Conservation (phyloP, 768 basidiomycete species). For the Podaxis pistillaris region DNA sequence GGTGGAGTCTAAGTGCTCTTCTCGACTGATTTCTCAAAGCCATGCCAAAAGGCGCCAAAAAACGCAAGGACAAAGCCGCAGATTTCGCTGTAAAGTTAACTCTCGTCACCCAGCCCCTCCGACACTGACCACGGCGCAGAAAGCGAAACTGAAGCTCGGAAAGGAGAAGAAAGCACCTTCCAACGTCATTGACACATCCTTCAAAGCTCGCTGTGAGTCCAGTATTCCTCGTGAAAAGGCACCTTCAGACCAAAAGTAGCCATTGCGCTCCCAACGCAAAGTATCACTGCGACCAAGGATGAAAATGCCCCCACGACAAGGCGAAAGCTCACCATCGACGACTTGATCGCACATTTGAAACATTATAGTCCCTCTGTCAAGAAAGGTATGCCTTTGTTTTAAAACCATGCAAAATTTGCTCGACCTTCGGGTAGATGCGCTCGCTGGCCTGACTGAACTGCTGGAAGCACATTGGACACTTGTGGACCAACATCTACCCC, state of each 20-base stretch:
- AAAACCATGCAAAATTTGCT: not conserved
- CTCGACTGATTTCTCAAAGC: not conserved
- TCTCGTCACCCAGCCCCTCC: not conserved
- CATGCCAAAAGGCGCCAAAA: conserved; percentile 88
- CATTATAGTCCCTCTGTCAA: conserved; percentile 81
- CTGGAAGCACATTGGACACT: conserved; percentile 60
- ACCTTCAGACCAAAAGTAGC: conserved; percentile 46
- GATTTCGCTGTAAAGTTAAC: conserved; percentile 70
- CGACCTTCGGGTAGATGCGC: conserved; percentile 51
- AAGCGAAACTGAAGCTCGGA: conserved; percentile 95
- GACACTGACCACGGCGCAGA: conserved; percentile 46
- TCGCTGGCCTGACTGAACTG: conserved; percentile 71
- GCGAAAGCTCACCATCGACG: conserved; percentile 70
- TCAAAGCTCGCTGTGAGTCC: conserved; percentile 85
- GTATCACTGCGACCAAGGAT: conserved; percentile 60
- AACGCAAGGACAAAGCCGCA: conserved; percentile 81
- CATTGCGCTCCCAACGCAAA: conserved; percentile 87
- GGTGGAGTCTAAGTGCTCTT: too few species aligned
- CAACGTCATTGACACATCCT: conserved; percentile 94
- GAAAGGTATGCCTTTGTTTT: conserved; percentile 50
- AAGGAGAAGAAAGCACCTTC: conserved; percentile 82
- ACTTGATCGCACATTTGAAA: conserved; percentile 74
- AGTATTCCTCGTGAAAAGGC: not conserved
- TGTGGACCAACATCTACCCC: conserved; percentile 48
- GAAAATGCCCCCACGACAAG: conserved; percentile 65